Percentiles rank a stretch among this genome's conserved stretches.
phyloP scores from a whole-genome alignment of 2,329 filamentous ascomycete genomes.

The Fusarium subtropicale region DNA sequence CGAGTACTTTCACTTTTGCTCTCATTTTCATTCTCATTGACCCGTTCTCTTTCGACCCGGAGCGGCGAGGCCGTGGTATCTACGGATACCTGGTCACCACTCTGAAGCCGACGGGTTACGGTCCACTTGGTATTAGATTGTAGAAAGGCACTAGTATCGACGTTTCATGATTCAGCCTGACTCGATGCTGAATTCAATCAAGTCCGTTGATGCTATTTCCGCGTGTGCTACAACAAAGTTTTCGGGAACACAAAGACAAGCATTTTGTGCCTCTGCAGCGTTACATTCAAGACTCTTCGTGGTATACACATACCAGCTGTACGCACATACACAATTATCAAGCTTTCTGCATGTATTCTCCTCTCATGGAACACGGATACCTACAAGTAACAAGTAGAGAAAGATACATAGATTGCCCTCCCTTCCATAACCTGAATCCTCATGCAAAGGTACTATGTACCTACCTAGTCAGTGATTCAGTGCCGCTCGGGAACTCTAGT shows the following conservation, averaged over 20 bases:
- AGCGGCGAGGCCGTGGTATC: conserved; percentile 33
- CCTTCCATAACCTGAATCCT: conserved; percentile 31
- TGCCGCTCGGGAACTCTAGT: conserved; percentile 28
- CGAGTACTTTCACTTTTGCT: neutral
- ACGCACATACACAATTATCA: neutral
- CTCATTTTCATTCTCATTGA: neutral
- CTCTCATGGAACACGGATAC: conserved; percentile 2
- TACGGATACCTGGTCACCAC: neutral
- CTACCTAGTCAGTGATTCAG: neutral
- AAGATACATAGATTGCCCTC: conserved; percentile 19
- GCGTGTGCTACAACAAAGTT: neutral
- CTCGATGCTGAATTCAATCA: conserved; percentile 9
- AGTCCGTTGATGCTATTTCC: conserved; percentile 20
- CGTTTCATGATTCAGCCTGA: conserved; percentile 35
- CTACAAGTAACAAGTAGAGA: conserved; percentile 16
- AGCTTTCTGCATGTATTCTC: conserved; percentile 1
- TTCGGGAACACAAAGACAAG: neutral
- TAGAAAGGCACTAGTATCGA: conserved; percentile 26
- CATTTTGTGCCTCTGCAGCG: neutral
- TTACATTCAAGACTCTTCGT: neutral
- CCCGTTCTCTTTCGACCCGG: conserved; percentile 10
- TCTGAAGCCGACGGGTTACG: conserved; percentile 1
- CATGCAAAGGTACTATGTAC: neutral
- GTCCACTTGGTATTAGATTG: conserved; percentile 17
- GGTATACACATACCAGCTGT: neutral